Evolutionary conservation across 2,329 filamentous ascomycete genomes (phyloP).

Genomic region (Fusarium falciforme): DNA sequence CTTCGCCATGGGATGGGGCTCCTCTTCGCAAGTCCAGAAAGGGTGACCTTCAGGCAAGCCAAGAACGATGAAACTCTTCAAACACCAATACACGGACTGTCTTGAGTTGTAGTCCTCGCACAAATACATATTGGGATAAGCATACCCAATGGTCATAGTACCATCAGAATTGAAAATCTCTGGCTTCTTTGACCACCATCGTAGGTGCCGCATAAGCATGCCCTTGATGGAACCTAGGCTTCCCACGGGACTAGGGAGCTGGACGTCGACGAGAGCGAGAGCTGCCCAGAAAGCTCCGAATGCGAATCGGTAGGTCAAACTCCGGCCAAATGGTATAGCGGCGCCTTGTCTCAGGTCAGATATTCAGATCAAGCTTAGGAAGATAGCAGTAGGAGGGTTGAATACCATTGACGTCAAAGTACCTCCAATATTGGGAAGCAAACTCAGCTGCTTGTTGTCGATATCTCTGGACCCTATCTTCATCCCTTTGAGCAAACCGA

Average conservation of each 20-base stretch:
- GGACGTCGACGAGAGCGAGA: conserved; percentile 53
- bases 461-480: conserved; percentile 51
- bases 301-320: conserved; percentile 61
- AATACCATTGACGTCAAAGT: conserved; percentile 58
- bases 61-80: conserved; percentile 60
- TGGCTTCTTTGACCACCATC: conserved; percentile 58
- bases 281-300: conserved; percentile 60
- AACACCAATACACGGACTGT: conserved; percentile 65
- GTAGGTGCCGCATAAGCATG: conserved; percentile 60
- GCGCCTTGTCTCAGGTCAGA: conserved; percentile 49
- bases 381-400: not conserved
- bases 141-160: conserved; percentile 57
- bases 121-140: conserved; percentile 62
- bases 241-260: conserved; percentile 48
- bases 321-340: conserved; percentile 62
- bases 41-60: conserved; percentile 45
- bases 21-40: conserved; percentile 24
- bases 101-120: conserved; percentile 67
- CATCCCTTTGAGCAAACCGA: conserved; percentile 55
- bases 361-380: not conserved
- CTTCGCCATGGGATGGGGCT: conserved; percentile 12
- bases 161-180: conserved; percentile 60
- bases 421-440: conserved; percentile 55
- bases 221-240: conserved; percentile 58
- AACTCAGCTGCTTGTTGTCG: conserved; percentile 53